These are phyloP conservation scores for Talaromyces sp. DNA, from an alignment of 2,329 filamentous ascomycete species.

Conservation along the genomic window DNA sequence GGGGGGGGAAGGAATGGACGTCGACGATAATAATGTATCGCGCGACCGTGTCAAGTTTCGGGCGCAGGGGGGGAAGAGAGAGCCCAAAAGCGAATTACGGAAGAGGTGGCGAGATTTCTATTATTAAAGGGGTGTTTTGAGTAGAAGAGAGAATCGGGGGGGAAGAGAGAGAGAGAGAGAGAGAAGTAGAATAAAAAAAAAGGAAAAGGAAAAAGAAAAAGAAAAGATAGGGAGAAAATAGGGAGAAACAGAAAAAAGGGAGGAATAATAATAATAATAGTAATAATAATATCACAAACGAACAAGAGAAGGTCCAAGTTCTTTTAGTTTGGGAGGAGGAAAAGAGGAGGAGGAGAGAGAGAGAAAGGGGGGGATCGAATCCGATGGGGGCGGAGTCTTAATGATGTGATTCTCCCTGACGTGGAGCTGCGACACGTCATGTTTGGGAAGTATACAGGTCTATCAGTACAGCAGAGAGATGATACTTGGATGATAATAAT, in stretches of 20 bases:
- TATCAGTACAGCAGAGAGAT: too few species aligned
- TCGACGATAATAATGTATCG: constrained; percentile 18
- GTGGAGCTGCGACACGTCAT: constrained; percentile 17
- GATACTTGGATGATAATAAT: too few species aligned
- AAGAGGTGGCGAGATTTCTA: constrained; percentile 24
- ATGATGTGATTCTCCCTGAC: constrained; percentile 5
- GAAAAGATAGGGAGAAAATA: constrained; percentile 11
- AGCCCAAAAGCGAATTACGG: constrained; percentile 13
- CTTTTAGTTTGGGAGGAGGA: too few species aligned
- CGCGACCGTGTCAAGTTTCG: constrained; percentile 25
- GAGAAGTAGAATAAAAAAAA: constrained; percentile 1
- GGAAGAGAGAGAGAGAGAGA: constrained; percentile 7
- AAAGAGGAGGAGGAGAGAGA: constrained; percentile 1
- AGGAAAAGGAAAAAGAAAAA: constrained; percentile 17
- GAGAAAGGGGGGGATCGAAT: background rate
- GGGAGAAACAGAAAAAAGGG: background rate
- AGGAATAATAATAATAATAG: too few species aligned
- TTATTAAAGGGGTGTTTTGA: constrained; percentile 14
- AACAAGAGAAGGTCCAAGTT: too few species aligned
- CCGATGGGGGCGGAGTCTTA: background rate
- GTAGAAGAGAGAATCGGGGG: constrained; percentile 5
- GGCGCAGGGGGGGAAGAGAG: background rate
- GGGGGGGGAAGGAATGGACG: constrained; percentile 30
- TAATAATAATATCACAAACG: too few species aligned
- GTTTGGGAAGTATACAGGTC: too few species aligned